Evolutionary conservation across 148 eudicot species (phyloP), one percentile per base, ranked within the genome.

Genomic region (Nyssa sinensis): DNA sequence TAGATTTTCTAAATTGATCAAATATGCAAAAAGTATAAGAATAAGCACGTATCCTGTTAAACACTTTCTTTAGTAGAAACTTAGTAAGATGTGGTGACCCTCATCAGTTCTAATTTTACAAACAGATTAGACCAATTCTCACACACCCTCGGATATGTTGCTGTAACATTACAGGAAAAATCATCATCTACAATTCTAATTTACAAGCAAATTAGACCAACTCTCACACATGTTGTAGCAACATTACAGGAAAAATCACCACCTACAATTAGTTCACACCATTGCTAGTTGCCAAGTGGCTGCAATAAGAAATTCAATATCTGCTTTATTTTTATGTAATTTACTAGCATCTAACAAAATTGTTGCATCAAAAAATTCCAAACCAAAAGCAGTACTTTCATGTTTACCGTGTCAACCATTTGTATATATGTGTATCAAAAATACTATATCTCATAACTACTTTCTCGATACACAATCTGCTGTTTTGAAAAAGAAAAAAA

Each of bases 31-130:
- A 72, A n/a, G 33, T n/a, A 29, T 62, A 41, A 44, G 19, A 37
- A 16, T 0, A 24, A 25, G 11, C 24, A 37, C 12, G 3, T 59
- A 60, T 14, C 12, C 12, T 34, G 33, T 19, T 51, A 25, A 37
- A 19, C 35, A 47, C 28, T 3, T 61, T 72, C 28, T 29, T 13
- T 35, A 17, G 37, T 34, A 72, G 74, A n/a, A 59, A 72, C 53
- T 47, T n/a, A 62, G 2, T 41, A 11, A 72, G 27, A 72, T 39
- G 67, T 29, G 35, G 24, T 28, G 30, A 72, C 24, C 25, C 16
- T 39, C 66, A 71, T 71, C 24, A 35, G 28, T 19, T 27, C 33
- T 25, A 71, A 17, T 13, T 17, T 30, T 25, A 14, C 4, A 27
- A 24, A 71, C 24, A 19, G 27, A 59, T 33, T 71, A 65, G 35